A percentile compares a stretch with the other conserved stretches of the same genome.
Evolutionary conservation across 1,139 yeast genomes (phyloP).

Genomic region (Diutina mesorugosa): DNA sequence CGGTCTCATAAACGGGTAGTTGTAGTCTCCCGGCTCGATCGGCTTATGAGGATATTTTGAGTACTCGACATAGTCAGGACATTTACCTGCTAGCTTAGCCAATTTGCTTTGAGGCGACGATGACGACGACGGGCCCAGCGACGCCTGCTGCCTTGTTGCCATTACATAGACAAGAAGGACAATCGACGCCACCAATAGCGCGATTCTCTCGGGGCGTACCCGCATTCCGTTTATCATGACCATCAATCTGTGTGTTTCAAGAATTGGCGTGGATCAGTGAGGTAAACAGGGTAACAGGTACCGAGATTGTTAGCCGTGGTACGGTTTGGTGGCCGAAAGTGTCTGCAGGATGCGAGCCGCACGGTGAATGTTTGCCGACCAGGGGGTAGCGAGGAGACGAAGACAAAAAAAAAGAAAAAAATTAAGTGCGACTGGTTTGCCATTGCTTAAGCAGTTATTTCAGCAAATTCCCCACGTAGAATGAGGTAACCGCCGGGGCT

Average conservation of each 20-base stretch:
- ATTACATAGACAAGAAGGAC: not conserved
- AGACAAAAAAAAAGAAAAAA: too few relatives aligned
- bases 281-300: too few relatives aligned
- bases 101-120: not conserved
- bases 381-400: too few relatives aligned
- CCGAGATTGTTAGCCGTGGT: too few relatives aligned
- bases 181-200: not conserved
- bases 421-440: too few relatives aligned
- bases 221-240: not conserved
- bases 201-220: not conserved
- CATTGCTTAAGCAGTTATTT: too few relatives aligned
- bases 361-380: not conserved
- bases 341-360: too few relatives aligned
- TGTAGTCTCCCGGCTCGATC: slow-evolving; percentile 30
- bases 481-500: too few relatives aligned
- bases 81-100: slow-evolving; percentile 8
- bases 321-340: too few relatives aligned
- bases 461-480: too few relatives aligned
- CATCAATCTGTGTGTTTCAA: not conserved
- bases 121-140: not conserved
- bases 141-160: not conserved
- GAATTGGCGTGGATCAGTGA: too few relatives aligned
- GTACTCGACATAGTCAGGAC: slow-evolving; percentile 31
- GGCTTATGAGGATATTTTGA: slow-evolving; percentile 35
- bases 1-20: slow-evolving; percentile 70